Evolutionary conservation across 2,329 filamentous ascomycete genomes (phyloP).

Genomic region (Pestalotiopsis sp.): DNA sequence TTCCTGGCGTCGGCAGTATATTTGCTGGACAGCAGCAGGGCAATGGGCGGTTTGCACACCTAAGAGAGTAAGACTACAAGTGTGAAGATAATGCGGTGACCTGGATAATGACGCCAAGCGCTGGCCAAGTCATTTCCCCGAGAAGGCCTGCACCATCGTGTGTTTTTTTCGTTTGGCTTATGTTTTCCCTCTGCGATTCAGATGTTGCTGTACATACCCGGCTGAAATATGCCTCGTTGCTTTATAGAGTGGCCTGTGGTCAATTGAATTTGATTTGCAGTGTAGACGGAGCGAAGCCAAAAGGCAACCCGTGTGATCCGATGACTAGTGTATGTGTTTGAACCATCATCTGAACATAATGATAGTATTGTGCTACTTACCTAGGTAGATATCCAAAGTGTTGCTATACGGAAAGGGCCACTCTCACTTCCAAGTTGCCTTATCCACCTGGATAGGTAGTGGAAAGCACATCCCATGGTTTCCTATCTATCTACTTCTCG

Average conservation of each 20-base stretch:
- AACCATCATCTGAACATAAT: no score
- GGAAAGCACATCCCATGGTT: no score
- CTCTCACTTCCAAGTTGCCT: no score
- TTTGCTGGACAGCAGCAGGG: constrained; percentile 38
- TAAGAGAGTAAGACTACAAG: constrained; percentile 15
- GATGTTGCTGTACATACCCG: constrained; percentile 1
- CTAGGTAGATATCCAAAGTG: no score
- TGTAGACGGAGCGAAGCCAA: no score
- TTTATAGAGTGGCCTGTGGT: constrained; percentile 10
- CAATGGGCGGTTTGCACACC: constrained; percentile 27
- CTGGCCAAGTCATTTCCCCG: neutral
- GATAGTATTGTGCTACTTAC: no score
- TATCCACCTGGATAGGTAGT: no score
- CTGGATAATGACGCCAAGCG: neutral
- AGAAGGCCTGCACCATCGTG: neutral
- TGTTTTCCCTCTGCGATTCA: neutral
- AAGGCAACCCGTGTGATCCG: no score
- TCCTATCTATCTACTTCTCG: neutral
- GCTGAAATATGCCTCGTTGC: constrained; percentile 2
- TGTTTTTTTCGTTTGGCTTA: neutral
- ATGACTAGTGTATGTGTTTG: no score
- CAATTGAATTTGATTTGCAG: neutral
- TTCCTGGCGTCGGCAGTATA: constrained; percentile 33
- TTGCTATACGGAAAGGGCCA: no score
- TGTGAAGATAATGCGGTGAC: neutral